Conservation (phyloP, 306 rosid genomes). For the Arachis stenosperma region DNA sequence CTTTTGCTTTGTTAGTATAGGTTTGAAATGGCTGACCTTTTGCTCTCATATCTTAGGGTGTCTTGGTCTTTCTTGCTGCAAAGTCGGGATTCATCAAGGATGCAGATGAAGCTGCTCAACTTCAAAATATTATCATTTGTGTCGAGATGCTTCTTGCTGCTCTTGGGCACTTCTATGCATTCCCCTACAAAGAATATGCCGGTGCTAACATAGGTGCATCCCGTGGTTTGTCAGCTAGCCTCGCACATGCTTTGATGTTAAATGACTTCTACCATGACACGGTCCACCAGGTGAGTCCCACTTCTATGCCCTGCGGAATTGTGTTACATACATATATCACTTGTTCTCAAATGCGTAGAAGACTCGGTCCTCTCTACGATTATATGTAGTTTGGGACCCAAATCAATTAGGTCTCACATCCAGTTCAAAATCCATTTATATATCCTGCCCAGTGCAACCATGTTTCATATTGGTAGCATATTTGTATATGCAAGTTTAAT, state of each 20-base stretch:
- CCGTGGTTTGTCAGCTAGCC: slow-evolving; percentile 75
- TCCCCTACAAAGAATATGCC: slow-evolving; percentile 91
- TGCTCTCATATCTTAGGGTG: slow-evolving; percentile 64
- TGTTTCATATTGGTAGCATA: background rate
- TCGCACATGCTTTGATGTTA: slow-evolving; percentile 76
- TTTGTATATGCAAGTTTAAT: slow-evolving; percentile 4
- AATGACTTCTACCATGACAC: slow-evolving; percentile 92
- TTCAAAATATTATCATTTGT: slow-evolving; percentile 78
- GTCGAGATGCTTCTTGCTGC: slow-evolving; percentile 96
- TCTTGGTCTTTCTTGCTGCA: slow-evolving; percentile 88
- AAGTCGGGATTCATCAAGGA: slow-evolving; percentile 69
- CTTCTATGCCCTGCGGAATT: background rate
- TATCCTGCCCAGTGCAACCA: background rate
- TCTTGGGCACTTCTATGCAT: slow-evolving; percentile 82
- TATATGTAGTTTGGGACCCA: no score
- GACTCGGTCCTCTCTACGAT: no score
- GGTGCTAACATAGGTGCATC: slow-evolving; percentile 85
- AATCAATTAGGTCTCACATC: no score
- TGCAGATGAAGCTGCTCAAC: slow-evolving; percentile 79
- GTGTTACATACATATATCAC: no score
- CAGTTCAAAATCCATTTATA: background rate
- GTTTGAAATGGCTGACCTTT: slow-evolving; percentile 28
- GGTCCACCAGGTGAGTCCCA: slow-evolving; percentile 77
- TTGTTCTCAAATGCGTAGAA: no score
- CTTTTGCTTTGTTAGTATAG: slow-evolving; percentile 8